Evolutionary conservation across 1,284 basidiomycete genomes (phyloP).

Genomic region (Cystobasidium pallidum): DNA sequence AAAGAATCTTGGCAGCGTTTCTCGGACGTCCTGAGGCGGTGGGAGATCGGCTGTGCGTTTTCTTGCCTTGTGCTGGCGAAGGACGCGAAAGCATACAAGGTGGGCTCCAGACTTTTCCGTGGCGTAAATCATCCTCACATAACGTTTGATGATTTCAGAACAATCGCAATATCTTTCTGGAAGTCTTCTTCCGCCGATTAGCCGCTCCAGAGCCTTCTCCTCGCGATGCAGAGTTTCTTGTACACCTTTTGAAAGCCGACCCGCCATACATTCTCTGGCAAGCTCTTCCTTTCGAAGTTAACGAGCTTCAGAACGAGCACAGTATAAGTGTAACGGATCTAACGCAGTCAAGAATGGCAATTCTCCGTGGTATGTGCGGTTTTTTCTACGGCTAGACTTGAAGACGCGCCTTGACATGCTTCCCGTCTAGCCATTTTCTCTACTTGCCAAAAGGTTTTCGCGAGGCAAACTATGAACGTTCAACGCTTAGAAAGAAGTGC

Average conservation of each 20-base stretch:
- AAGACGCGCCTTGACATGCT: neutral
- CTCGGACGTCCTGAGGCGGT: slow-evolving; percentile 62
- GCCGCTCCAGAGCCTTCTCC: slow-evolving; percentile 63
- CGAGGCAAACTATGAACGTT: slow-evolving; percentile 6
- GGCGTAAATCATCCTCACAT: too few species aligned
- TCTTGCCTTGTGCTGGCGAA: slow-evolving; percentile 68
- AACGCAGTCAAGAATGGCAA: slow-evolving; percentile 31
- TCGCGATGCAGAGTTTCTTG: slow-evolving; percentile 50
- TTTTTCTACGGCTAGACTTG: neutral
- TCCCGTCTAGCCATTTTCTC: slow-evolving; percentile 20
- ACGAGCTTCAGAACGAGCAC: neutral
- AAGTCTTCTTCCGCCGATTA: slow-evolving; percentile 65
- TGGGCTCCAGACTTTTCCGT: slow-evolving; percentile 57
- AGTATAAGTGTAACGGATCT: slow-evolving; percentile 43
- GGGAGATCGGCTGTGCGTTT: slow-evolving; percentile 71
- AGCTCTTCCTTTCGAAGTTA: slow-evolving; percentile 25
- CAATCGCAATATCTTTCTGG: slow-evolving; percentile 64
- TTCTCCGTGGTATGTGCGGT: slow-evolving; percentile 43
- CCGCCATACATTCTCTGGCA: slow-evolving; percentile 26
- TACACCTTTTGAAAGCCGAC: slow-evolving; percentile 58
- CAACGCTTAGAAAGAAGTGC: slow-evolving; percentile 11
- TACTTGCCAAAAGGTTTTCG: slow-evolving; percentile 13
- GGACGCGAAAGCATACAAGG: slow-evolving; percentile 68
- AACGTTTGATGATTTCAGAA: slow-evolving; percentile 59
- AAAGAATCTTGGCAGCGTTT: slow-evolving; percentile 67